Evolutionary conservation across 305 asterid species (phyloP).

Genomic region (Vinca major): DNA sequence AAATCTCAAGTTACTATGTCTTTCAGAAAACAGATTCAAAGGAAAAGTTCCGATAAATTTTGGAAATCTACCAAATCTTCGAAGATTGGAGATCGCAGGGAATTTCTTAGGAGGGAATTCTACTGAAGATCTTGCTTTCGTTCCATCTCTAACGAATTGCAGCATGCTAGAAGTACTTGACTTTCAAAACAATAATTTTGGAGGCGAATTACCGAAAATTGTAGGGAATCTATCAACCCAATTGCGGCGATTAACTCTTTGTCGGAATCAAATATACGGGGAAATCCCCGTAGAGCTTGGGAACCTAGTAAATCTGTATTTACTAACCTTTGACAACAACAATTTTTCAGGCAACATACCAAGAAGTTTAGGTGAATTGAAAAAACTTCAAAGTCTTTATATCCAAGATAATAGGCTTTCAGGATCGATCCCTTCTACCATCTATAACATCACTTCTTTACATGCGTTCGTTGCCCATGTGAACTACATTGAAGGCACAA

Average conservation of each 20-base stretch:
- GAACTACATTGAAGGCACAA: too few relatives aligned
- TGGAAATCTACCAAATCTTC: not conserved
- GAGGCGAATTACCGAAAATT: conserved; percentile 6
- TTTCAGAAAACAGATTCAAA: not conserved
- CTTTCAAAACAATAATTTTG: not conserved
- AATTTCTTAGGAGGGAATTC: not conserved
- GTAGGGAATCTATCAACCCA: conserved; percentile 10
- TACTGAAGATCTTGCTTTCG: not conserved
- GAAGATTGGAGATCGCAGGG: not conserved
- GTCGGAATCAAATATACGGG: conserved; percentile 17
- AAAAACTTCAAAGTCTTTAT: too few relatives aligned
- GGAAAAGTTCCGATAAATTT: not conserved
- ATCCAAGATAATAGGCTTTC: too few relatives aligned
- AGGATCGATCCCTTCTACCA: too few relatives aligned
- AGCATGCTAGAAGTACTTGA: not conserved
- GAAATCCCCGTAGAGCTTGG: conserved; percentile 15
- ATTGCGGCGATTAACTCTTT: conserved; percentile 9
- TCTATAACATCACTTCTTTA: too few relatives aligned
- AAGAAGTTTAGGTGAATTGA: too few relatives aligned
- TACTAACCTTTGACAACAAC: too few relatives aligned
- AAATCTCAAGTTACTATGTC: not conserved
- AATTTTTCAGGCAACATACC: too few relatives aligned
- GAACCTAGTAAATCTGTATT: conserved; percentile 13
- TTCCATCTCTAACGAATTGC: not conserved
- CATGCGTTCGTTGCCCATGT: too few relatives aligned